Percentiles rank a stretch among this genome's conserved stretches.
phyloP scores from a whole-genome alignment of 331 rosid genomes.

The Quercus lobata region DNA sequence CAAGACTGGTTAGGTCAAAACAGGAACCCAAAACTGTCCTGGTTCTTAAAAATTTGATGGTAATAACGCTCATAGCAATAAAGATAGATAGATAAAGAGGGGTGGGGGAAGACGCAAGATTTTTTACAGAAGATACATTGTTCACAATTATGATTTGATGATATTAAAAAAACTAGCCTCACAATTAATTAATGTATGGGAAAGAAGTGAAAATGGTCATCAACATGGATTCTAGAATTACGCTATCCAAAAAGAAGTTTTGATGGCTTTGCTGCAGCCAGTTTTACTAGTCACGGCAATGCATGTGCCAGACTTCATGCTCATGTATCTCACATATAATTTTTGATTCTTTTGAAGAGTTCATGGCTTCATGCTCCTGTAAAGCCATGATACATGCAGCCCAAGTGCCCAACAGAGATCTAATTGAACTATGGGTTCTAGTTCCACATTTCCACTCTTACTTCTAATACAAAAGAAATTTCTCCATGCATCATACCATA shows the following conservation, averaged over 20 bases:
- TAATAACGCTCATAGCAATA: not conserved
- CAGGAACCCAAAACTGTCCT: not conserved
- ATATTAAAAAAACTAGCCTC: too few relatives aligned
- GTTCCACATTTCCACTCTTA: not conserved
- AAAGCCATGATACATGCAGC: not conserved
- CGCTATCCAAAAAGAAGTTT: not conserved
- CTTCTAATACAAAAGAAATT: not conserved
- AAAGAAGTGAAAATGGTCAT: not conserved
- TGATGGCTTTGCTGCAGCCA: not conserved
- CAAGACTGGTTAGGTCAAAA: not conserved
- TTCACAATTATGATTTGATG: too few relatives aligned
- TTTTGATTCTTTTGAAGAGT: too few relatives aligned
- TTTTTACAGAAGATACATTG: too few relatives aligned
- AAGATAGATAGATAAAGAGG: not conserved
- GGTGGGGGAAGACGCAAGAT: too few relatives aligned
- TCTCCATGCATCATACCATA: not conserved
- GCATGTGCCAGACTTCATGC: not conserved
- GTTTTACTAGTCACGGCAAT: not conserved
- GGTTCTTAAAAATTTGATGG: not conserved
- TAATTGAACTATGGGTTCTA: not conserved
- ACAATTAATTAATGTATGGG: not conserved
- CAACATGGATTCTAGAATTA: too few relatives aligned
- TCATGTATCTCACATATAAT: not conserved
- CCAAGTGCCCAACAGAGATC: not conserved
- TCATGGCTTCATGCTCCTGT: not conserved